Conservation (phyloP, 2,329 filamentous ascomycete species). For the Cordyceps cicadae region DNA sequence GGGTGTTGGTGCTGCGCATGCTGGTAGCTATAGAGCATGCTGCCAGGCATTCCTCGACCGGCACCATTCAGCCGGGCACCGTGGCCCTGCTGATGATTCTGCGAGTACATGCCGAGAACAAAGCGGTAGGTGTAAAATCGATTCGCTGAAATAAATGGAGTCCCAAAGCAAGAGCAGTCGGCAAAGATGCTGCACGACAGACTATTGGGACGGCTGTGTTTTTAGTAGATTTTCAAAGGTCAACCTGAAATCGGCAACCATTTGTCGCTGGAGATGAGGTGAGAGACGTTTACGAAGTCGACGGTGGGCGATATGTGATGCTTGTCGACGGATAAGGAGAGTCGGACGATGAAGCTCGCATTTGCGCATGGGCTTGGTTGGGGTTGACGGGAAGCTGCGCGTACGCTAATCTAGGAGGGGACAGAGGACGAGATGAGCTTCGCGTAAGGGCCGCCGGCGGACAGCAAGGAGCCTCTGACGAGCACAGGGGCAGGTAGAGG, state of each 20-base stretch:
- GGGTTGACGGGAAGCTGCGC: constrained; percentile 16
- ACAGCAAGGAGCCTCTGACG: not conserved
- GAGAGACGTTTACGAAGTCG: constrained; percentile 8
- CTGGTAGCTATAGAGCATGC: constrained; percentile 62
- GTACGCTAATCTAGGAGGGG: constrained; percentile 22
- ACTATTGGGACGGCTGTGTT: constrained; percentile 9
- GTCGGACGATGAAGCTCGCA: constrained; percentile 26
- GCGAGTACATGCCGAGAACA: constrained; percentile 58
- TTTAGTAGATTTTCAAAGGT: constrained; percentile 12
- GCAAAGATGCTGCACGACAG: constrained; percentile 17
- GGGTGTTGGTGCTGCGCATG: constrained; percentile 55
- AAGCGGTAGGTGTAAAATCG: not conserved
- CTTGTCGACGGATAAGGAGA: constrained; percentile 25
- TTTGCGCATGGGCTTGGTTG: constrained; percentile 30
- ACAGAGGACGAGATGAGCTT: constrained; percentile 12
- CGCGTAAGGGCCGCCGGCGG: not conserved
- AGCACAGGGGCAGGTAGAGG: not conserved
- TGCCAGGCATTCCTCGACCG: constrained; percentile 48
- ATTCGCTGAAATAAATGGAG: not conserved
- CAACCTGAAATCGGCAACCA: constrained; percentile 17
- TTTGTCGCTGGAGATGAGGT: constrained; percentile 16
- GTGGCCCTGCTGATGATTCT: constrained; percentile 64
- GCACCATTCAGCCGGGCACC: constrained; percentile 62
- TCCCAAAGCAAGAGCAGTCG: constrained; percentile 16
- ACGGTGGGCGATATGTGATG: constrained; percentile 14